Base-by-base conservation (phyloP, 257 asterid species). In the Solanum chiquidenum region DNA sequence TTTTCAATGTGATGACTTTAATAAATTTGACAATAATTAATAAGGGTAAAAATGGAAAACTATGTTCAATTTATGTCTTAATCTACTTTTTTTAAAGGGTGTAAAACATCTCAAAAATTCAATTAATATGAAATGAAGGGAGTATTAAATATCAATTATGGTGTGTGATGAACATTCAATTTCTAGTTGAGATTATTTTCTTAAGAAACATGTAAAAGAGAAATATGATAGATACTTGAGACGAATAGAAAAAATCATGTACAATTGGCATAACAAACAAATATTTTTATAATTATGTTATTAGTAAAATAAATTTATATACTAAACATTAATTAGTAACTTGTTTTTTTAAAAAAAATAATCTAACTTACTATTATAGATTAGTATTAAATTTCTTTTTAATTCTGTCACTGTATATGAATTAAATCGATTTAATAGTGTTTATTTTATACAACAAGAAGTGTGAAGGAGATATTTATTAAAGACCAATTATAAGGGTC, bases 401-500 rank as follows among this genome's bases (percentile, higher is more conserved):
- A 46, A 46, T 46, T 46, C 1, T 46, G 18, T 46, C 55, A 18
- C 64, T 55, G 18, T 55, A 7, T 55, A 55, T 20, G n/a, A 55
- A 55, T 58, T 58, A 62, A 62, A 62, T 62, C 6, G 31, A 62
- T 62, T 62, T 10, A 62, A 62, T n/a, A 62, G 31, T 60, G 1
- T 60, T 60, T 60, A 20, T 21, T 60, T 62, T 62, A 62, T 62
- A 23, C 29, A 23, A 23, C 29, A 75, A 25, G 21, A 27, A 27
- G 9, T 40, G 60, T 40, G 66, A 46, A 46, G 16, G 27, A 79
- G 66, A 79, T 79, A 79, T 8, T 79, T 44, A 44, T 25, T 18
- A 83, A 74, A 85, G 89, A 91, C 91, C 84, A 87, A 90, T 18
- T 86, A 20, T 84, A 86, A 88, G 55, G 82, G 93, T 91, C 92